A percentile compares a stretch with the other conserved stretches of the same genome.
These are phyloP conservation scores for Magnolia sinica DNA, from an alignment of 164 flowering plant species.

Conservation along the genomic window DNA sequence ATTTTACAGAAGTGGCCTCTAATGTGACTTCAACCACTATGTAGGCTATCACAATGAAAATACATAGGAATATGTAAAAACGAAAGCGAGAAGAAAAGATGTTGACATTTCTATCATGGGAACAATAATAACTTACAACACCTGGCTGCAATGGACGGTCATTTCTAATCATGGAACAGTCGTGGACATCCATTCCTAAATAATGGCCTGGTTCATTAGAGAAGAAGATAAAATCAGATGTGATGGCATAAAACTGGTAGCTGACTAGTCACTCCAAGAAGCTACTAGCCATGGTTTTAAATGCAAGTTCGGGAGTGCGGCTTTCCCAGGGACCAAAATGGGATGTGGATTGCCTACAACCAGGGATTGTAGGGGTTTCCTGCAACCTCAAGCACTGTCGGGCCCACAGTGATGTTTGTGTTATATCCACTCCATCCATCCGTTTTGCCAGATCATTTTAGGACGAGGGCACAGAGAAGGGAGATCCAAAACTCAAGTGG, in stretches of 20 bases:
- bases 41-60: background rate
- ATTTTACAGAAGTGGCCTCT: no score
- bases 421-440: no score
- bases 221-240: background rate
- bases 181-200: slow-evolving; percentile 99
- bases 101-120: slow-evolving; percentile 5
- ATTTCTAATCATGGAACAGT: slow-evolving; percentile 53
- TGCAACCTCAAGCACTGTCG: no score
- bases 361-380: no score
- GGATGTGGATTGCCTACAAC: no score
- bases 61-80: background rate
- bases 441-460: no score
- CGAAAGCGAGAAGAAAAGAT: background rate
- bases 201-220: slow-evolving; percentile 64
- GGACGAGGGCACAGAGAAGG: no score
- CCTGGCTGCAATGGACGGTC: slow-evolving; percentile 85
- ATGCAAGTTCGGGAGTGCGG: no score
- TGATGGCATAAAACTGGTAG: background rate
- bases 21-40: background rate
- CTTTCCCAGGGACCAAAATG: no score
- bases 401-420: no score
- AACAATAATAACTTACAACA: slow-evolving; percentile 58
- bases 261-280: background rate
- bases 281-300: background rate
- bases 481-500: no score